Base-by-base conservation (phyloP, 345 rosid genomes). In the Combretum micranthum region DNA sequence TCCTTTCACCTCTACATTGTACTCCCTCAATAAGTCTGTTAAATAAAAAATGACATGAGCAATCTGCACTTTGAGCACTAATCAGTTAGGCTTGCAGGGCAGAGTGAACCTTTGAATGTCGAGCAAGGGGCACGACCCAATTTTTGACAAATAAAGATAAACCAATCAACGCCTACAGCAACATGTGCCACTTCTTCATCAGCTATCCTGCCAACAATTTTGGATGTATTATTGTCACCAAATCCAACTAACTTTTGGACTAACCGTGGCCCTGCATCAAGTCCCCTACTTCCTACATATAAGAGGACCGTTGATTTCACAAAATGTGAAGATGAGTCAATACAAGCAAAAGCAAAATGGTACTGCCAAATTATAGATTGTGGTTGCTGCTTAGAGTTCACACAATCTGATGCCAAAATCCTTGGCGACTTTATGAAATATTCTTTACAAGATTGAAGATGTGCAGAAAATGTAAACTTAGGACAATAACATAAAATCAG, bases 161-260 rank as follows among this genome's bases (percentile, higher is more conserved):
- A 92, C 96, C 96, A 88, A 67, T 83, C 72, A 2, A 88, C 83
- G 49, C 98, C 96, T 61, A 88, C 93, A 37, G 96, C 95, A 39
- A 88, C 98, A 77, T 88, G 98, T 50, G 96, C 98, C 44, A 80
- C 75, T 84, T 92, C 98, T 68, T 92, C 98, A 4, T 84, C 87
- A 17, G 96, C 89, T 19, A 92, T 88, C 72, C 68, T 75, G 50
- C 75, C 87, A 52, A 92, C 95, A 12, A 88, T 69, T 52, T 76
- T 74, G 20, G 98, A 88, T 53, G 95, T 84, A 68, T 70, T 82
- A 16, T 69, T 67, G 72, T 92, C 96, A 56, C 98, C 98, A 50
- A 83, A 92, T 11, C 96, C 95, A 0, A 79, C 75, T 77, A 92
- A 61, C 61, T 69, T 88, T 71, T 88, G 81, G 58, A 88, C 96